A percentile compares a stretch with the other conserved stretches of the same genome.
These are phyloP conservation scores for Gossypium schwendimanii DNA, from an alignment of 441 rosid species.

Conservation along the genomic window DNA sequence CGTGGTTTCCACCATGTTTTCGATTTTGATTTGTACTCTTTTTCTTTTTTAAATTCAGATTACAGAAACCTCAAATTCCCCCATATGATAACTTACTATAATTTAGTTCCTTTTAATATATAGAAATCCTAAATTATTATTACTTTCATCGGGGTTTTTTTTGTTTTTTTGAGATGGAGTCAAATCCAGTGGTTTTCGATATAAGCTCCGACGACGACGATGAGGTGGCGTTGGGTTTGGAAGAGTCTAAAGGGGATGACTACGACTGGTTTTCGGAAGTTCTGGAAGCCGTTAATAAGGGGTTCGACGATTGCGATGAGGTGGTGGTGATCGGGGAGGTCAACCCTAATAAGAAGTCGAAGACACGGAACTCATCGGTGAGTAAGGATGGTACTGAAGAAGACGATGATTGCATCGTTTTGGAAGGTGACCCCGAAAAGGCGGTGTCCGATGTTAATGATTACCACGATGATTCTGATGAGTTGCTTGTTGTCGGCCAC, in stretches of 20 bases:
- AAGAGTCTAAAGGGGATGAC: conserved; percentile 22
- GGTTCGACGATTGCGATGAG: conserved; percentile 31
- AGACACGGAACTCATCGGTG: conserved; percentile 17
- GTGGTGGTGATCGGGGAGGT: conserved; percentile 62
- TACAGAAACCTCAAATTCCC: neutral
- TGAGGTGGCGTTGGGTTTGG: conserved; percentile 16
- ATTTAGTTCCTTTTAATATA: neutral
- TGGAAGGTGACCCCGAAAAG: conserved; percentile 73
- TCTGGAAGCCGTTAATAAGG: conserved; percentile 17
- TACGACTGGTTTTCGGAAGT: conserved; percentile 33
- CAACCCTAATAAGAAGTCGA: conserved; percentile 25
- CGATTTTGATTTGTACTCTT: neutral
- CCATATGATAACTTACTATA: neutral
- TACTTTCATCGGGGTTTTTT: neutral
- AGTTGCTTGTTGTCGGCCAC: conserved; percentile 61
- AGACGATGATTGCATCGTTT: conserved; percentile 67
- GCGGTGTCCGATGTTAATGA: conserved; percentile 15
- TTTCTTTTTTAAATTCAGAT: neutral
- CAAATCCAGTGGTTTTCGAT: conserved; percentile 35
- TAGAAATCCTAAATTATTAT: neutral
- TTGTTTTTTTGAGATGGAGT: conserved; percentile 20
- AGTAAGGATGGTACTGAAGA: conserved; percentile 21
- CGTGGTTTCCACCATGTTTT: neutral
- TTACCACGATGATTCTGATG: conserved; percentile 31
- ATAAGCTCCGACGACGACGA: conserved; percentile 86